A percentile compares a stretch with the other conserved stretches of the same genome.
Conservation (phyloP, 1,284 basidiomycete genomes). For the Tilletia indica region DNA sequence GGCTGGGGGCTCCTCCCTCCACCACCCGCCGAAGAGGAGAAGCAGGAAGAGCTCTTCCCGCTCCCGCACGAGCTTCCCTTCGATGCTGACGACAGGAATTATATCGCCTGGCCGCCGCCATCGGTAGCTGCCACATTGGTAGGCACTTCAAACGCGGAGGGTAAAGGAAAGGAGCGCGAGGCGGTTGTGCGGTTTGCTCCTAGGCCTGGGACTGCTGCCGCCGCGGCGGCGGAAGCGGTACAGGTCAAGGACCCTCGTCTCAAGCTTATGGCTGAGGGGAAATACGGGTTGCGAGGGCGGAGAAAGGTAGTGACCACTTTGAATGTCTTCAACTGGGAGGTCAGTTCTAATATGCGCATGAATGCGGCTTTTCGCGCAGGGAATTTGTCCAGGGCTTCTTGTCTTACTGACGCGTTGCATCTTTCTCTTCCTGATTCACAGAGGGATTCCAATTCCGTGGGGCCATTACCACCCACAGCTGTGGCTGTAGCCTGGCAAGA, state of each 20-base stretch:
- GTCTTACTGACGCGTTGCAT: background rate
- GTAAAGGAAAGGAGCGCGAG: slow-evolving; percentile 1
- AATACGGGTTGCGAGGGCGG: background rate
- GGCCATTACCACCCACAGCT: slow-evolving; percentile 69
- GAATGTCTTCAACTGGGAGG: slow-evolving; percentile 11
- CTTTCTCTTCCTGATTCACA: slow-evolving; percentile 51
- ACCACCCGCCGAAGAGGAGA: background rate
- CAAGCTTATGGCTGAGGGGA: background rate
- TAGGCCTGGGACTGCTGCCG: background rate
- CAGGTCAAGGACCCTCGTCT: slow-evolving; percentile 12
- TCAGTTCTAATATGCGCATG: slow-evolving; percentile 7
- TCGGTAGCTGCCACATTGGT: slow-evolving; percentile 17
- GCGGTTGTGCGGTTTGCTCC: background rate
- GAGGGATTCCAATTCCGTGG: slow-evolving; percentile 75
- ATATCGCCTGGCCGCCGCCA: slow-evolving; percentile 16
- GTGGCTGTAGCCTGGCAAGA: slow-evolving; percentile 70
- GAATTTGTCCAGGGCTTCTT: too few relatives aligned
- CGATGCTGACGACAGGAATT: slow-evolving; percentile 28
- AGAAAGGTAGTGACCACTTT: slow-evolving; percentile 15
- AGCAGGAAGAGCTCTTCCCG: slow-evolving; percentile 13
- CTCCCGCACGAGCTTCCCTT: slow-evolving; percentile 36
- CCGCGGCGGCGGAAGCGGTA: background rate
- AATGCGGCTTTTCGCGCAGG: too few relatives aligned
- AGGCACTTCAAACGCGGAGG: background rate
- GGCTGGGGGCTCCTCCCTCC: background rate